phyloP scores from a whole-genome alignment of 1,284 basidiomycete genomes.

The Mycena sp. region DNA sequence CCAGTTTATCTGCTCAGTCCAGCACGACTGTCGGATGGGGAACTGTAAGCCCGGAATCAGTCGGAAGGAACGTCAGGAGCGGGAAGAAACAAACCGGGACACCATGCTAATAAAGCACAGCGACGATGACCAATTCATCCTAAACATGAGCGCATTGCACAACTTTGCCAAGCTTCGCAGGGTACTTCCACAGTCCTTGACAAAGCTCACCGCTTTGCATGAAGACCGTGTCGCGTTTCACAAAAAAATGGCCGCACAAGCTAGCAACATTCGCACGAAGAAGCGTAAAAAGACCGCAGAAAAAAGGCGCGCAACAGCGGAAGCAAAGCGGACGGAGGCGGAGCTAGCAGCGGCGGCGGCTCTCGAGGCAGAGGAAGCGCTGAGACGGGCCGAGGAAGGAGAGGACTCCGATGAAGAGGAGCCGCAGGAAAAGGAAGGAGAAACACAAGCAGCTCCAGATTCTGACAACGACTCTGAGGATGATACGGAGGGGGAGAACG shows the following conservation, averaged over 20 bases:
- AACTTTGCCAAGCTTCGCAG: neutral
- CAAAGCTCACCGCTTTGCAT: neutral
- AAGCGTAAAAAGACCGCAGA: constrained; percentile 1
- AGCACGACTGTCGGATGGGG: constrained; percentile 1
- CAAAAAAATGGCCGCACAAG: neutral
- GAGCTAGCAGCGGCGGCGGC: too few species aligned
- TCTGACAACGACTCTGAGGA: too few species aligned
- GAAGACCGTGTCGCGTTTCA: neutral
- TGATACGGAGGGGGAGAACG: too few species aligned
- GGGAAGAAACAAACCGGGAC: neutral
- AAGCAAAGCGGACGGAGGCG: too few species aligned
- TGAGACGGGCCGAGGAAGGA: too few species aligned
- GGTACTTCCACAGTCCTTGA: neutral
- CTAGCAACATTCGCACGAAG: neutral
- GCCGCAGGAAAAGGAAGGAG: too few species aligned
- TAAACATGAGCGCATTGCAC: neutral
- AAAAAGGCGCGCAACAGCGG: too few species aligned
- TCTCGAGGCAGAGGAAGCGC: too few species aligned
- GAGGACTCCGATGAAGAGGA: too few species aligned
- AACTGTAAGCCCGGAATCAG: neutral
- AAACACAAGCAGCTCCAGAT: too few species aligned
- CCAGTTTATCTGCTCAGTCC: neutral
- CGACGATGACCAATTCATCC: constrained; percentile 6
- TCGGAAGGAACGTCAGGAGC: constrained; percentile 2
- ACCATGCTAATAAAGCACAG: neutral